Evolutionary conservation across 805 yeast genomes (phyloP), one percentile per base, ranked within the genome.

Genomic region (Lipomyces anomalus): DNA sequence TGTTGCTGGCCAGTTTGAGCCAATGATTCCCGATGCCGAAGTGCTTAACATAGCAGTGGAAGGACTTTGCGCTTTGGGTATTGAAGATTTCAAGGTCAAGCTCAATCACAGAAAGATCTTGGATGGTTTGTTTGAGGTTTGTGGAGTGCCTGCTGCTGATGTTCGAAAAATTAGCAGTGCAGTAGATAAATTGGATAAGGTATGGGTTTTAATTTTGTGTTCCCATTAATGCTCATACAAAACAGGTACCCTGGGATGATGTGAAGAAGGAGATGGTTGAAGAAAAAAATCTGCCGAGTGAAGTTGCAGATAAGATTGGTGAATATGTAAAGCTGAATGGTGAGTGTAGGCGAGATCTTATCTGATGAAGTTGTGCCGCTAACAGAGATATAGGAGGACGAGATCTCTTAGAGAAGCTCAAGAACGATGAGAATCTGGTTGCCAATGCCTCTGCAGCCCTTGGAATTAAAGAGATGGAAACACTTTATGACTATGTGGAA

Each of bases 21-120:
- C 80, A 23, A 92, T 92, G 98, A 92, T 92, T 38, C 95, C 98
- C 21, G 99, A 92, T 64, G 80, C 97, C 6, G 99, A 92, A 69
- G 73, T 82, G 47, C 74, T 92, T 69, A 78, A 83, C 48, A 72
- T 92, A 46, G 67, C 83, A 29, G 90, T 85, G 44, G 95, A 87
- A 64, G 96, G 96, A 47, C 74, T 92, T 56, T 77, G 80, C 7
- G 77, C 80, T 4, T 72, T 92, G 56, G 97, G 97, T 16, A 84
- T 92, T 61, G 69, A 70, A 22, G 96, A 88, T 55, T 92, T 89
- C 73, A 90, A 87, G 64, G 74, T 92, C 65, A 92, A 92, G 68
- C 67, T 92, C 58, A 92, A 92, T 70, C 97, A 92, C 74, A 81
- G 98, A 68, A 89, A 90, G 72, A 81, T 92, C 50, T 74, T 92